Conservation (phyloP, 2,329 filamentous ascomycete species). For the Lachnellula subtilissima region DNA sequence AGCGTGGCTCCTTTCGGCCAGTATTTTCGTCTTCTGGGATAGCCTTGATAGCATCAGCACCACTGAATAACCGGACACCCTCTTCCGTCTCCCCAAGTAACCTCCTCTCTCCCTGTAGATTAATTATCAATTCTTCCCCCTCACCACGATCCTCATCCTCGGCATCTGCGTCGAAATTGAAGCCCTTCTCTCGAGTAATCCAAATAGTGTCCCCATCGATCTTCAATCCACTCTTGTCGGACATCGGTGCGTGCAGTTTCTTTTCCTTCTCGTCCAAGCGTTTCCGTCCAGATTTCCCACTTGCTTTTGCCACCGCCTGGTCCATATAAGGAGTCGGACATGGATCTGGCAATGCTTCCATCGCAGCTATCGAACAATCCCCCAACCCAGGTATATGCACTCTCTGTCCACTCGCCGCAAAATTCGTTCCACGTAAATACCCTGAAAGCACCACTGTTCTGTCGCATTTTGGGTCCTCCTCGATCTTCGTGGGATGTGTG, state of each 20-base stretch:
- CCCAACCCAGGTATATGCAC: slow-evolving; percentile 92
- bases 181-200: slow-evolving; percentile 66
- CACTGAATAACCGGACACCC: slow-evolving; percentile 80
- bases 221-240: slow-evolving; percentile 89
- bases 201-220: slow-evolving; percentile 98
- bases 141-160: slow-evolving; percentile 72
- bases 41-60: slow-evolving; percentile 62
- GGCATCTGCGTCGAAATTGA: slow-evolving; percentile 68
- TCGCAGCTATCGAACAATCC: slow-evolving; percentile 75
- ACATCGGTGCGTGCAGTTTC: slow-evolving; percentile 94
- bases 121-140: slow-evolving; percentile 91
- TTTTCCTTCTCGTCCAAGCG: slow-evolving; percentile 95
- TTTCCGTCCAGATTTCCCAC: slow-evolving; percentile 74
- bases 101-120: slow-evolving; percentile 75
- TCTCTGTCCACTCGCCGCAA: slow-evolving; percentile 75
- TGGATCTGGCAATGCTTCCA: slow-evolving; percentile 87
- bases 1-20: slow-evolving; percentile 55
- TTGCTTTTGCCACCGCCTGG: slow-evolving; percentile 76
- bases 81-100: slow-evolving; percentile 77
- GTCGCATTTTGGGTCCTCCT: slow-evolving; percentile 84
- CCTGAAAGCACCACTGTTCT: slow-evolving; percentile 87
- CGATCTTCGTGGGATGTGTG: slow-evolving; percentile 86
- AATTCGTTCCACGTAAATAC: slow-evolving; percentile 92
- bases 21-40: slow-evolving; percentile 55
- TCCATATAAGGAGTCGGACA: slow-evolving; percentile 92